Conservation (phyloP, 306 rosid species). For the Hippophae tibetana region DNA sequence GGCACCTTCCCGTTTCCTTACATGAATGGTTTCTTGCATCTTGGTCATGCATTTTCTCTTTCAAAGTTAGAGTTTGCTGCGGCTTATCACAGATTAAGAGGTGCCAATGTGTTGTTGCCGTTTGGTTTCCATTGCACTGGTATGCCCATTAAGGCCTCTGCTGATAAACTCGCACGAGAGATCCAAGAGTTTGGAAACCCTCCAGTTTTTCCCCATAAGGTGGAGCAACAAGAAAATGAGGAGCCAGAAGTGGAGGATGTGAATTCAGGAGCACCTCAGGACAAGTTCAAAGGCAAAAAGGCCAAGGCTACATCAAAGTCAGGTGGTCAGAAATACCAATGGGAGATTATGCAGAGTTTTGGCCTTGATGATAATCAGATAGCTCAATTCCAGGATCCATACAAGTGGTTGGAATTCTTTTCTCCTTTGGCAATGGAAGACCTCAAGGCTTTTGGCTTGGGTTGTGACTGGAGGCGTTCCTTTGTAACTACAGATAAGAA, state of each 20-base stretch:
- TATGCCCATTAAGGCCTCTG: slow-evolving; percentile 94
- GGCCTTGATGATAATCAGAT: slow-evolving; percentile 72
- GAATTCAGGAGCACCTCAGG: slow-evolving; percentile 36
- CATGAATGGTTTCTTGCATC: slow-evolving; percentile 81
- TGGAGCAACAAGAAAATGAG: slow-evolving; percentile 26
- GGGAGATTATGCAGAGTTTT: slow-evolving; percentile 93
- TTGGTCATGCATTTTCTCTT: slow-evolving; percentile 75
- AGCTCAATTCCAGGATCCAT: slow-evolving; percentile 63
- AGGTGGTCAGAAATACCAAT: slow-evolving; percentile 61
- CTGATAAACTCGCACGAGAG: slow-evolving; percentile 81
- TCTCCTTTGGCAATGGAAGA: slow-evolving; percentile 88
- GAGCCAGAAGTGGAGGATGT: slow-evolving; percentile 27
- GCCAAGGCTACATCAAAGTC: slow-evolving; percentile 73
- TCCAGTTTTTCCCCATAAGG: slow-evolving; percentile 46
- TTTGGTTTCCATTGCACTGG: slow-evolving; percentile 96
- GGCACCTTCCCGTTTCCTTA: slow-evolving; percentile 93
- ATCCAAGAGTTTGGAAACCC: slow-evolving; percentile 62
- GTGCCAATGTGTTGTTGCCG: slow-evolving; percentile 80
- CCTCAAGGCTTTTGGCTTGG: slow-evolving; percentile 82
- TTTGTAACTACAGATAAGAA: slow-evolving; percentile 71
- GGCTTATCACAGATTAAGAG: slow-evolving; percentile 71
- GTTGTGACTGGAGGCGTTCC: slow-evolving; percentile 96
- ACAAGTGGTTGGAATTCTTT: slow-evolving; percentile 72
- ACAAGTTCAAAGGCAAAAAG: slow-evolving; percentile 78
- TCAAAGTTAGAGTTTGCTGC: slow-evolving; percentile 84